phyloP scores from a whole-genome alignment of 192 early-diverging fungal genomes.

The Phycomyces blakesleeanus region DNA sequence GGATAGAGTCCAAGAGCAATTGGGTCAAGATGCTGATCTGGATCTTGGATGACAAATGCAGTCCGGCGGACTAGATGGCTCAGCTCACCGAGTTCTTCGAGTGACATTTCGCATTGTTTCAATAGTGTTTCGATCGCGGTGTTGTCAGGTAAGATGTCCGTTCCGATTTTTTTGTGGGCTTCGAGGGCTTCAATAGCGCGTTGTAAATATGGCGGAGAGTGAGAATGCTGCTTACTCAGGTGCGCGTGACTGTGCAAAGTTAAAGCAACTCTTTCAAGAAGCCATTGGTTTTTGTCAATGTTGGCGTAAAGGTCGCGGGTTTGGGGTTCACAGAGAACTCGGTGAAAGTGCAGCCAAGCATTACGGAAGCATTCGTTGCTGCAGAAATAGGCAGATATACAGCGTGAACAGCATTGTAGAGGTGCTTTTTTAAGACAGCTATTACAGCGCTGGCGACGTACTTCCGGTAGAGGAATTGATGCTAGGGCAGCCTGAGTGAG shows the following conservation, averaged over 20 bases:
- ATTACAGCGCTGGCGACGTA: conserved; percentile 28
- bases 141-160: not conserved
- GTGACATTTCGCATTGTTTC: conserved; percentile 12
- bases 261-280: conserved; percentile 18
- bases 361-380: conserved; percentile 33
- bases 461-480: conserved; percentile 27
- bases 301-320: conserved; percentile 19
- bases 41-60: conserved; percentile 22
- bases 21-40: conserved; percentile 11
- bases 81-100: conserved; percentile 9
- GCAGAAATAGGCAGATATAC: conserved; percentile 31
- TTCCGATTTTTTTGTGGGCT: conserved; percentile 6
- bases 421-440: conserved; percentile 23
- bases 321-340: conserved; percentile 21
- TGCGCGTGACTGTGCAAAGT: conserved; percentile 29
- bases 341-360: conserved; percentile 30
- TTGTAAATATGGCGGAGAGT: conserved; percentile 22
- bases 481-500: conserved; percentile 18
- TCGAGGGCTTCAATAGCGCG: conserved; percentile 23
- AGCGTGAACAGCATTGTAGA: conserved; percentile 30
- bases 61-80: conserved; percentile 7
- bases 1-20: conserved; percentile 35
- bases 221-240: conserved; percentile 34
- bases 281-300: conserved; percentile 26
- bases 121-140: not conserved